These are phyloP conservation scores for Cantharellus cinnabarinus DNA, from an alignment of 768 basidiomycete species.

Conservation along the genomic window DNA sequence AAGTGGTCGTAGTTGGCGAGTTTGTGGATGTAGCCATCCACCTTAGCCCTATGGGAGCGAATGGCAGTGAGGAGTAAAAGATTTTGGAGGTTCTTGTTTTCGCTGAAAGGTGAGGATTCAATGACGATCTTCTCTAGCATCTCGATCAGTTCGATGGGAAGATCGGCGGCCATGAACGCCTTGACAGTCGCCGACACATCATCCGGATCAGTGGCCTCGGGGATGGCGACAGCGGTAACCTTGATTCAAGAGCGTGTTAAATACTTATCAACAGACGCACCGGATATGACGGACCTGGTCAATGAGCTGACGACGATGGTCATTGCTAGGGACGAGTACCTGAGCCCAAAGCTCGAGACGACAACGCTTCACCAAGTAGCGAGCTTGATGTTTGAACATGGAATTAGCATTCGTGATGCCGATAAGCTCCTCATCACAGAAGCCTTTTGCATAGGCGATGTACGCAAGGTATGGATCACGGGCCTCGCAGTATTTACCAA, in stretches of 20 bases:
- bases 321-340: slow-evolving; percentile 74
- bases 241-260: slow-evolving; percentile 15
- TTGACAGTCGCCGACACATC: slow-evolving; percentile 98
- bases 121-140: slow-evolving; percentile 96
- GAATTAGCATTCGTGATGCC: slow-evolving; percentile 95
- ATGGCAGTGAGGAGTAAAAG: slow-evolving; percentile 87
- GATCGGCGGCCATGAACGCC: slow-evolving; percentile 90
- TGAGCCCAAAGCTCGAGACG: slow-evolving; percentile 92
- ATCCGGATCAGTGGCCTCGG: slow-evolving; percentile 93
- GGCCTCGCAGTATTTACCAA: slow-evolving; percentile 98
- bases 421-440: slow-evolving; percentile 96
- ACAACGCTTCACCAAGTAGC: slow-evolving; percentile 92
- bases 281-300: slow-evolving; percentile 44
- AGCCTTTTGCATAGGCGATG: slow-evolving; percentile 97
- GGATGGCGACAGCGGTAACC: slow-evolving; percentile 87
- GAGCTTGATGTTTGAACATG: slow-evolving; percentile 99
- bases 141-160: slow-evolving; percentile 93
- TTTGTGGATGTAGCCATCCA: slow-evolving; percentile 94
- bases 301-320: slow-evolving; percentile 80
- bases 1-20: slow-evolving; percentile 84
- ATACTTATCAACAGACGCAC: not conserved
- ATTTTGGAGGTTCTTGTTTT: slow-evolving; percentile 94
- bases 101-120: slow-evolving; percentile 91
- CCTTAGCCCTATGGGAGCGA: slow-evolving; percentile 95
- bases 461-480: slow-evolving; percentile 97